Evolutionary conservation across 371 early-diverging fungal genomes (phyloP), one percentile per base, ranked within the genome.

Genomic region (Mucor piriformis): DNA sequence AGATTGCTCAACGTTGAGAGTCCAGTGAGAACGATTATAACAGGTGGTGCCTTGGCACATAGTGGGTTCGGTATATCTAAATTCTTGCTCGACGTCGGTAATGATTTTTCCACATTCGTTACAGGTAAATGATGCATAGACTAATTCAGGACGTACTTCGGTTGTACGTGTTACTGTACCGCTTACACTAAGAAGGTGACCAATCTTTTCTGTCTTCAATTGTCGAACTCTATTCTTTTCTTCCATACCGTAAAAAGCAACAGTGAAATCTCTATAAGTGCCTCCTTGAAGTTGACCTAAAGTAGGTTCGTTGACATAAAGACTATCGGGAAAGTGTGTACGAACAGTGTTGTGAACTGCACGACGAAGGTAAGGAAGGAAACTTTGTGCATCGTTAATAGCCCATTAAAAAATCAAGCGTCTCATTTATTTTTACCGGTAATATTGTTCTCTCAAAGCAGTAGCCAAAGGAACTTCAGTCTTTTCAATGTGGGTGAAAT

Each of bases 131-230:
- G 95, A 88, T 21, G 96, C 99, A 61, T 78, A 86, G 20, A 95
- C 54, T 18, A 99, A 85, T 80, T 99, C 99, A 18, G 99, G 99
- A 21, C 98, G 83, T 10, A 99, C 98, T 73, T 99, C 98, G 25
- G 96, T 93, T 1, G 99, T 98, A 24, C 99, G 84, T 7, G 99
- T 99, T 4, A 99, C 98, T 3, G 99, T 99, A 34, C 99, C 99
- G 48, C 88, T 87, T 52, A 99, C 86, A 37, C 90, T 84, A 42
- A 92, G 77, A 49, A 99, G 84, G 47, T 90, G 80, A n/a, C 97
- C 98, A 54, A 99, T 86, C 49, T 85, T 79, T 24, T 89, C 86
- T 54, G 94, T 93, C 42, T 88, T 88, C 48, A 99, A 72, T 61
- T 97, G 94, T 51, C 99, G 90, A 24, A 98, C 81, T 37, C 89